These are phyloP conservation scores for Haberlea rhodopensis DNA, from an alignment of 257 asterid species.

Conservation along the genomic window DNA sequence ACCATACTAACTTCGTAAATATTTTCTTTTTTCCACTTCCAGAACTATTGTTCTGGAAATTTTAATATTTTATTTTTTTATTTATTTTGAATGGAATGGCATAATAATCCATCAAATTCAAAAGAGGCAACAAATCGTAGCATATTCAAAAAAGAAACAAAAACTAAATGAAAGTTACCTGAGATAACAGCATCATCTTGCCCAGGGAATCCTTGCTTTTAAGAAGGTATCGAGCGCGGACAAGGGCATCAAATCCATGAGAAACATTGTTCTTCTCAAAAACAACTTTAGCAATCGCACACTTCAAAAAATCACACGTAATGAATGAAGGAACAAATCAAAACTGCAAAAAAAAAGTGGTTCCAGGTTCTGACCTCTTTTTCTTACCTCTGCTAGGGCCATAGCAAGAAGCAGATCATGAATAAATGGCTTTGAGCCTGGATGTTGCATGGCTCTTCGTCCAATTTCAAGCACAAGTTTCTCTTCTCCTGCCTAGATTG, in stretches of 20 bases:
- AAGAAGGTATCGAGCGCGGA: conserved; percentile 91
- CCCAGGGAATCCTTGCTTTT: conserved; percentile 88
- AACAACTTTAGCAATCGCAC: conserved; percentile 85
- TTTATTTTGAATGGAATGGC: not conserved
- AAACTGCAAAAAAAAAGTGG: conserved; percentile 42
- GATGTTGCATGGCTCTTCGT: conserved; percentile 69
- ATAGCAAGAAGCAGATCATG: conserved; percentile 89
- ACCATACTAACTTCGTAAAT: conserved; percentile 10
- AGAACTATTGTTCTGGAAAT: conserved; percentile 11
- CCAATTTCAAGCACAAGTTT: conserved; percentile 91
- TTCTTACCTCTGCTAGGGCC: conserved; percentile 98
- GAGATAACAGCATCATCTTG: conserved; percentile 77
- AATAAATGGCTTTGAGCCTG: conserved; percentile 71
- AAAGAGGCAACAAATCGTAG: conserved; percentile 14
- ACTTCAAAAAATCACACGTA: conserved; percentile 86
- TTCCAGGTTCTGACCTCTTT: conserved; percentile 41
- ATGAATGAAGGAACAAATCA: conserved; percentile 73
- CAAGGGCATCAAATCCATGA: conserved; percentile 99
- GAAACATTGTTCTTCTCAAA: conserved; percentile 89
- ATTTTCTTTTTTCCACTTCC: conserved; percentile 16
- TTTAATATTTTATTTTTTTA: conserved; percentile 4
- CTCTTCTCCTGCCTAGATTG: conserved; percentile 87
- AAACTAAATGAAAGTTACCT: conserved; percentile 48
- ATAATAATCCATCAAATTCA: not conserved
- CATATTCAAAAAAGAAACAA: conserved; percentile 17